These are phyloP conservation scores for Xylariaceae sp. DNA, from an alignment of 2,329 filamentous ascomycete species.

Conservation along the genomic window DNA sequence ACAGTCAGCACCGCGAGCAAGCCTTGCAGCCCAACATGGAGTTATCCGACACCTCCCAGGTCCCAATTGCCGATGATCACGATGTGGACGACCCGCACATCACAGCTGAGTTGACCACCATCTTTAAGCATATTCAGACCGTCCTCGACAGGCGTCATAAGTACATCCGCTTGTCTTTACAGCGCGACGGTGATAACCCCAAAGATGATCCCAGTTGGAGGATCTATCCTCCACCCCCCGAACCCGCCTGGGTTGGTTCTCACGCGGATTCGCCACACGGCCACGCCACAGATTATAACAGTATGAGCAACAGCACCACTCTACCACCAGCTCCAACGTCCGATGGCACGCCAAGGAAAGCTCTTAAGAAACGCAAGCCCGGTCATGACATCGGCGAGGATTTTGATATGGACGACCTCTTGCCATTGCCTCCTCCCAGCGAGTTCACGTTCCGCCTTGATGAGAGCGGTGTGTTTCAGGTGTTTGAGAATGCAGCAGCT, in stretches of 20 bases:
- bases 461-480: conserved; percentile 83
- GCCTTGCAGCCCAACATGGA: conserved; percentile 25
- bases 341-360: conserved; percentile 38
- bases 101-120: conserved; percentile 75
- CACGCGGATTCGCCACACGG: conserved; percentile 40
- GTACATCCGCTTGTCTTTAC: conserved; percentile 81
- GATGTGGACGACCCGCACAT: conserved; percentile 73
- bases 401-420: conserved; percentile 74
- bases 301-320: conserved; percentile 45
- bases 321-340: conserved; percentile 30
- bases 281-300: conserved; percentile 38
- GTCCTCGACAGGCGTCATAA: conserved; percentile 85
- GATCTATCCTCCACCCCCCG: conserved; percentile 87
- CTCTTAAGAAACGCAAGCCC: conserved; percentile 68
- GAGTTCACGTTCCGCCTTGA: conserved; percentile 77
- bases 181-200: conserved; percentile 79
- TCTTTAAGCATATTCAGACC: conserved; percentile 86
- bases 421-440: conserved; percentile 68
- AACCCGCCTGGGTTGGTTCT: conserved; percentile 74
- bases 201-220: conserved; percentile 79
- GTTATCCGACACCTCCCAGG: conserved; percentile 55
- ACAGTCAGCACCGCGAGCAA: conserved; percentile 12
- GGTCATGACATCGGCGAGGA: conserved; percentile 90
- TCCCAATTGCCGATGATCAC: conserved; percentile 63
- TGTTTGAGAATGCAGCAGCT: conserved; percentile 69